phyloP scores from a whole-genome alignment of 139 green algal species.

The Chloropicon primus region DNA sequence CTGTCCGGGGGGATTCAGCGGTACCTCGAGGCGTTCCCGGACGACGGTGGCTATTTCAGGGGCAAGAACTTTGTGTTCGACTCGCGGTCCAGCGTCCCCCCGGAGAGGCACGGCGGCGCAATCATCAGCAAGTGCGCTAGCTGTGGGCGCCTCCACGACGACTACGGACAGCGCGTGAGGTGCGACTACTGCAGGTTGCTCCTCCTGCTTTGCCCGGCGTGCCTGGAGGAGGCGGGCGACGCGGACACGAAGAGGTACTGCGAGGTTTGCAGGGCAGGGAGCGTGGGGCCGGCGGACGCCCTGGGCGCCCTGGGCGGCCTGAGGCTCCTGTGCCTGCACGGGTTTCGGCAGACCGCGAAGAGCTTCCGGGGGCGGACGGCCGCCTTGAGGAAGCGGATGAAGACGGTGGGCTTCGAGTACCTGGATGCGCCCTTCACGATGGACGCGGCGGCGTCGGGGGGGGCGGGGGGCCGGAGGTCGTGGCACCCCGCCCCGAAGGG shows the following conservation, averaged over 20 bases:
- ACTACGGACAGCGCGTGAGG: conserved; percentile 32
- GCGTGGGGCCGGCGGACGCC: not conserved
- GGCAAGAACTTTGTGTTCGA: conserved; percentile 78
- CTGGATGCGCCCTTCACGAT: conserved; percentile 49
- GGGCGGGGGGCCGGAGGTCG: not conserved
- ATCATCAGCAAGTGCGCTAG: conserved; percentile 34
- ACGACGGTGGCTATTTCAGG: conserved; percentile 47
- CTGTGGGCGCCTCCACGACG: conserved; percentile 34
- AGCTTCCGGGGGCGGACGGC: conserved; percentile 36
- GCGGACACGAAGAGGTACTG: not conserved
- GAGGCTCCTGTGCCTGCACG: conserved; percentile 71
- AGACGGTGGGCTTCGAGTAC: conserved; percentile 55
- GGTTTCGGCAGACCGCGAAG: conserved; percentile 64
- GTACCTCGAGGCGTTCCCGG: conserved; percentile 58
- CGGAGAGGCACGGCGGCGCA: not conserved
- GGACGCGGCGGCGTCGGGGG: no score
- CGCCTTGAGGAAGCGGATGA: conserved; percentile 32
- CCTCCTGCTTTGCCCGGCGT: conserved; percentile 35
- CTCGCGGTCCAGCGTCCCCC: conserved; percentile 26
- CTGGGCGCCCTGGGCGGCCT: conserved; percentile 22
- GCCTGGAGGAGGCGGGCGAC: conserved; percentile 1
- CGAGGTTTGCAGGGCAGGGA: conserved; percentile 1
- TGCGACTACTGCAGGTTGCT: conserved; percentile 46
- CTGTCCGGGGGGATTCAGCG: conserved; percentile 56
- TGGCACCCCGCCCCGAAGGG: no score